Evolutionary conservation across 805 yeast species (phyloP), one percentile per base, ranked within the genome.

Genomic region (Pichia insulana): DNA sequence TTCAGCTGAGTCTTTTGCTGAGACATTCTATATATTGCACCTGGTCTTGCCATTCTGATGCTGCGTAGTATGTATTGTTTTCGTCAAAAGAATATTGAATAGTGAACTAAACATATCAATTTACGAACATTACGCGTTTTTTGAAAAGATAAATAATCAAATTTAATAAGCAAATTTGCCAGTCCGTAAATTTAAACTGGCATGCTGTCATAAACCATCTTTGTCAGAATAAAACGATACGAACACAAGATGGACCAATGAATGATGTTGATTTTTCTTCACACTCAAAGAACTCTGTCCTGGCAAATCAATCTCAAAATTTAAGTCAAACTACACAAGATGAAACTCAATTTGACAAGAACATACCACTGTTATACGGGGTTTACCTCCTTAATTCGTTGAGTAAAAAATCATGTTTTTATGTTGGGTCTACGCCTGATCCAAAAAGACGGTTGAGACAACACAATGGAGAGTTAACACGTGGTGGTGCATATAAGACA

Each of bases 361-460:
- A 30, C 18, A 49, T 59, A 1, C 70, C 74, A 1, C 54, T 49
- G 7, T 73, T 83, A 44, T 85, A 85, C 57, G 79, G 87, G 39
- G 85, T 84, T 35, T 86, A 85, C 55, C 59, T 86, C 2, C 62
- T 85, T 9, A 75, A 76, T 46, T 82, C 90, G 0, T 53, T 70
- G 3, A 69, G 74, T 10, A 76, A 73, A 49, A 74, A 75, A 18
- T 65, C 65, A 33, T 73, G 83, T 9, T 78, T 79, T 52, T 85
- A 85, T 54, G 73, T 85, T 4, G 95, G 95, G 0, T 84, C 94
- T 1, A 83, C 94, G 0, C 90, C 92, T 1, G 74, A 83, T 52
- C 94, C 94, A 0, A 55, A 64, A 3, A 52, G 73, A 49, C 59
- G 95, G 38, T 65, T 86, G 3, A 57, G 87, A 32, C 95, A 85